Base-by-base conservation (phyloP, 1,284 basidiomycete species). In the Microbotryum intermedium region DNA sequence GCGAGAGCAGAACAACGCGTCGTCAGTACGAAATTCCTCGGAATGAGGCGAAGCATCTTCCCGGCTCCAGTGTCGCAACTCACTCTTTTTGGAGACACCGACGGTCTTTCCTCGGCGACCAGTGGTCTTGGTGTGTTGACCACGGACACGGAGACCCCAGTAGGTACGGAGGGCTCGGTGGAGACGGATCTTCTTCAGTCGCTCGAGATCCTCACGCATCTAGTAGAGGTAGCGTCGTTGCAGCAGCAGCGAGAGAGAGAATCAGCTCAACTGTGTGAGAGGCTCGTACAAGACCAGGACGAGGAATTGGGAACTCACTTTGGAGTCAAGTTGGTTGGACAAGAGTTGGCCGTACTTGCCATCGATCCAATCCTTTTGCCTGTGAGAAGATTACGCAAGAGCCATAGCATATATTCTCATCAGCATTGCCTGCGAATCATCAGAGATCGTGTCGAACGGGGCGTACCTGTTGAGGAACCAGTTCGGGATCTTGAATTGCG, bases 111-210 rank as follows among this genome's bases (percentile, higher is more conserved):
- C 75, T 34, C 75, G 71, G 44, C 76, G 72, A 86, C 91, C 91
- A 66, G 95, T 98, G 60, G 95, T 98, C 83, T 97, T 97, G 72
- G 94, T 98, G 84, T 98, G 94, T 77, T 98, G 95, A 76, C 94
- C 94, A 74, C 95, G 73, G 54, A 77, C 77, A 50, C 69, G 65
- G 52, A 72, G 62, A 30, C 71, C 71, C 71, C 71, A 71, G 70
- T 65, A 71, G 43, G 98, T 94, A 77, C 95, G 83, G 71, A 99
- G 83, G 82, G 95, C 94, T 80, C 95, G 86, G 79, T 99, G 95
- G 59, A 92, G 90, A 72, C 93, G 86, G 77, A 99, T 99, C 84
- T 98, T 98, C 88, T 98, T 98, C 78, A 98, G 79, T 68, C 95
- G 84, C 82, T 98, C 95, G 64, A 98, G 82, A 77, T 99, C 95